Evolutionary conservation across 148 eudicot species (phyloP).

Genomic region (Rhododendron henanense): DNA sequence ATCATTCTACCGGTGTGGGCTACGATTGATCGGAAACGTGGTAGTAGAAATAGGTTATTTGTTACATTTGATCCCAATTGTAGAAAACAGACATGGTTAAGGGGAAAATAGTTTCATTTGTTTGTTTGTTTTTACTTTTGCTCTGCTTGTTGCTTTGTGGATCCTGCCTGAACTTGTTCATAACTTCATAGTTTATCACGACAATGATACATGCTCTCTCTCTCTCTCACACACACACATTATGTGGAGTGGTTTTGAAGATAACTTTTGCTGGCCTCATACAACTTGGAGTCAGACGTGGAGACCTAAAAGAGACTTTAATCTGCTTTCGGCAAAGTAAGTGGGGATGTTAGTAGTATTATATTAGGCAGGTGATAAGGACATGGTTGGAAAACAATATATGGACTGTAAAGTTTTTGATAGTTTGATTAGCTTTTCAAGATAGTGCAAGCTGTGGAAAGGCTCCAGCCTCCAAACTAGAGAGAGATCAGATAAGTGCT

Average conservation of each 20-base stretch:
- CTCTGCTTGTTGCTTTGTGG: not conserved
- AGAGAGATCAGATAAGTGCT: constrained; percentile 19
- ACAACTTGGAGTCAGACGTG: not conserved
- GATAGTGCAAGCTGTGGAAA: constrained; percentile 4
- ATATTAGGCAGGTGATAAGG: not conserved
- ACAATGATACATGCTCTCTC: not conserved
- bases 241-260: not conserved
- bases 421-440: constrained; percentile 19
- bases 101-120: not conserved
- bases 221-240: not conserved
- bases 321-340: not conserved
- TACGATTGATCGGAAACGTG: not conserved
- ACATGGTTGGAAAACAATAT: not conserved
- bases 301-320: not conserved
- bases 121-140: not conserved
- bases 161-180: not conserved
- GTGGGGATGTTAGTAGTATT: no score
- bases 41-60: not conserved
- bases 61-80: not conserved
- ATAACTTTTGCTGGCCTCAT: not conserved
- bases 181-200: not conserved
- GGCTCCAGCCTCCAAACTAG: not conserved
- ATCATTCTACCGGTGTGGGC: not conserved
- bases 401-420: constrained; percentile 6
- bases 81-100: not conserved